Base-by-base conservation (phyloP, 164 flowering plant genomes). In the Dillenia turbinata region DNA sequence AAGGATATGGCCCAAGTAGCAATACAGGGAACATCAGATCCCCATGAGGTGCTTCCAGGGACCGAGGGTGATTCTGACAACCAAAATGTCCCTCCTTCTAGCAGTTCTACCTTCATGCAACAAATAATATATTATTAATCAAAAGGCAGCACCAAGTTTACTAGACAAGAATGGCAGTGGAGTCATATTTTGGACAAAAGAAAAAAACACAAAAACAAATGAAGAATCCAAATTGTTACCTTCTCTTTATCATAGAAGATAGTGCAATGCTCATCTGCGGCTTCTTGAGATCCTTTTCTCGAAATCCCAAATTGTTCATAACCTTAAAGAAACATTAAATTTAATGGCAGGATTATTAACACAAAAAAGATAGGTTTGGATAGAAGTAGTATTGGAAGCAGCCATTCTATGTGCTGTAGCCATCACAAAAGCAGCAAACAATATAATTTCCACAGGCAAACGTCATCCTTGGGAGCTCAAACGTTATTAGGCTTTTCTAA, bases 1-100 rank as follows among this genome's bases (percentile, higher is more conserved):
- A 84, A 88, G 98, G 98, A 93, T 93, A 93, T 93, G 26, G 79
- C 96, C 98, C 98, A 93, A 50, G 98, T 90, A 49, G 96, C 93
- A 67, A 90, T 83, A 66, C 92, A 84, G 40, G 98, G 98, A 78
- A 79, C 94, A 63, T 52, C 68, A 47, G 96, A 84, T 22, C 97
- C 94, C 97, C 96, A 93, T 52, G 97, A 82, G 52, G 73, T 82
- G 83, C 97, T 90, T 76, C 96, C 97, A 49, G 92, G 97, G 57
- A 90, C 98, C 33, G 98, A 90, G 54, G 98, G 98, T 26, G 98
- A 90, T 78, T 93, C 98, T 2, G 98, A 93, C 64, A 93, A 67
- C 98, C 97, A 93, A 81, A 93, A 93, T 8, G 97, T 90, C 67
- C 98, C 97, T 66, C 96, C 97, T 86, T 89, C 96, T 63, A 90